Base-by-base conservation (phyloP, 2,329 filamentous ascomycete genomes). In the Coniella vitis region DNA sequence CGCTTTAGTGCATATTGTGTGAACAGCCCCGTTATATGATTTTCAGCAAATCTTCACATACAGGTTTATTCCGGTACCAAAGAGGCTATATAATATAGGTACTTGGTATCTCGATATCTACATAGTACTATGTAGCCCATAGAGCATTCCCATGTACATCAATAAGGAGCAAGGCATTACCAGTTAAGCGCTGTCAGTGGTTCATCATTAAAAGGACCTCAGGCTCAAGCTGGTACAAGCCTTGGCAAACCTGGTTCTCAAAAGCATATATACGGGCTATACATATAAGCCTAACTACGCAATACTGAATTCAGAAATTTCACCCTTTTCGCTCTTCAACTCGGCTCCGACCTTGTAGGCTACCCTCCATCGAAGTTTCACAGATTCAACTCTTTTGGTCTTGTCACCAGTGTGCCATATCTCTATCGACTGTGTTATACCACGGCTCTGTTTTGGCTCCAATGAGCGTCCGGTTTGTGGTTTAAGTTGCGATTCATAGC, bases 281-380 rank as follows among this genome's bases (percentile, higher is more conserved):
- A 7, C 7, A 21, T 29, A 17, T 31, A 14, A 29, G 44, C 44
- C 31, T 40, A 35, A 19, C 21, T 56, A 93, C 58, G 81, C 79
- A 60, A 96, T 78, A 37, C 83, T 84, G 61, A 96, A 79, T 54
- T 87, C 82, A 10, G 86, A 72, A 57, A 97, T 84, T 69, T 91
- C 87, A 4, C 91, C 91, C 71, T 85, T 88, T 68, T 96, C 89
- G 52, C 85, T 84, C 63, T 81, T 84, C 53, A 74, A 63, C 61
- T 83, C 79, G 3, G 69, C 74, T 3, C 79, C 85, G 12, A 93
- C 64, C 60, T 78, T 81, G 68, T 96, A 97, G 4, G 84, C 81
- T 21, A 87, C 81, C 59, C 88, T 87, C 87, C 90, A 98, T 54
- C 93, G 76, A 69, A 98, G 79, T 70, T 94, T 95, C 53, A 94